Evolutionary conservation across 805 yeast genomes (phyloP), one percentile per base, ranked within the genome.

Genomic region (Saitoella complicata): DNA sequence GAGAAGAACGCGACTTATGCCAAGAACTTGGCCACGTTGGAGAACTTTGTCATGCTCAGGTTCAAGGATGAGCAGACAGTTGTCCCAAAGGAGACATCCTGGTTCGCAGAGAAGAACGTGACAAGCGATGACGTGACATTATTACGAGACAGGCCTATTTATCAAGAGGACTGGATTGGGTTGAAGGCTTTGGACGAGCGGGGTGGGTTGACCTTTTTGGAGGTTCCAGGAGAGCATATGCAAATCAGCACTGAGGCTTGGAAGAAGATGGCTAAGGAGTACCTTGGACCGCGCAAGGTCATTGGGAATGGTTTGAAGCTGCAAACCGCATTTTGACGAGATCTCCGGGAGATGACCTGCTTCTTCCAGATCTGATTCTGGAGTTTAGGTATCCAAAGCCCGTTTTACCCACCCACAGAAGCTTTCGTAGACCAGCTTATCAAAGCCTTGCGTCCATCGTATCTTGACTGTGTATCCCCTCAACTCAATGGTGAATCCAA

Each of bases 41-140:
- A 75, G 12, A 69, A 65, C 41, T 60, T 82, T 33, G 82, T 79
- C 0, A 58, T 83, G 68, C 63, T 79, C 2, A 58, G 65, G 58
- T 82, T 83, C 52, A 59, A 61, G 2, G 59, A 72, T 48, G 94
- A 82, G 57, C 70, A 70, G n/a, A 79, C 80, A 1, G 61, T 82
- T 5, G 76, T 76, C 5, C 94, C 94, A 1, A 76, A 73, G 53
- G 80, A 80, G 46, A 73, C 79, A 44, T 77, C 87, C 1, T 60
- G 63, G 73, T 78, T 80, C 54, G 68, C 60, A 42, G 86, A 80
- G 52, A 48, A 60, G 5, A 75, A 76, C 49, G 55, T 62, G 5
- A 52, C 50, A 2, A 59, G 71, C 0, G 77, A 74, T 0, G 52
- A 56, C 0, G 41, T 64, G 0, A 60, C 74, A 4, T 67, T 71